Base-by-base conservation (phyloP, 2,329 filamentous ascomycete genomes). In the Aspergillus amoenus region DNA sequence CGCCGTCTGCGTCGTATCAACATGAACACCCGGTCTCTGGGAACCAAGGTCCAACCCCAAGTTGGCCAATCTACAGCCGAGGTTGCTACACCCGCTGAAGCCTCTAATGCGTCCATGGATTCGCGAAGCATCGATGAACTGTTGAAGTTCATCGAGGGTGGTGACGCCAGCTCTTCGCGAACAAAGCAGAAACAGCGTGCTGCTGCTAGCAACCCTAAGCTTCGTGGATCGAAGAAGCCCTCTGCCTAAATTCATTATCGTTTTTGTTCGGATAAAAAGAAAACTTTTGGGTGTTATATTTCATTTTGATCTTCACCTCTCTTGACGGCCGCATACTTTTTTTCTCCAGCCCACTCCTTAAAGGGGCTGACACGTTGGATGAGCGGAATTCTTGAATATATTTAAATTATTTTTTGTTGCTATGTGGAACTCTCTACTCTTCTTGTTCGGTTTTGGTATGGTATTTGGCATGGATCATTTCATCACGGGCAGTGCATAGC, bases 111-210 rank as follows among this genome's bases (percentile, higher is more conserved):
- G 37, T 70, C 69, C 24, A 78, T 92, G 47, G 91, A 95, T 71
- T 85, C 88, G 55, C 84, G 92, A 66, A 96, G 87, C 77, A 92
- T 99, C 61, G 93, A 97, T 66, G 93, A 99, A 73, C 79, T 99
- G 41, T 82, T 99, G 71, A 91, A 89, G 75, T 97, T 93, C 76
- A 97, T 99, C 65, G 94, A 97, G 75, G 93, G 93, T 30, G 73
- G 71, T 37, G 81, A 79, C 32, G 59, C 74, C 24, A 70, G 68
- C 59, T 68, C 69, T 56, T 73, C 71, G 13, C 72, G 71, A 44
- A 68, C 73, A 32, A 76, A 76, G 64, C 77, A 78, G 66, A 76
- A 77, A 66, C 78, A 79, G 71, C 72, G 74, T 54, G 70, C 72
- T 57, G 69, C 75, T 15, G 66, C 75, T 50, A 70, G 65, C 66